Percentiles rank a stretch among this genome's conserved stretches.
Evolutionary conservation across 805 yeast species (phyloP).

Genomic region (Clavispora fructus): DNA sequence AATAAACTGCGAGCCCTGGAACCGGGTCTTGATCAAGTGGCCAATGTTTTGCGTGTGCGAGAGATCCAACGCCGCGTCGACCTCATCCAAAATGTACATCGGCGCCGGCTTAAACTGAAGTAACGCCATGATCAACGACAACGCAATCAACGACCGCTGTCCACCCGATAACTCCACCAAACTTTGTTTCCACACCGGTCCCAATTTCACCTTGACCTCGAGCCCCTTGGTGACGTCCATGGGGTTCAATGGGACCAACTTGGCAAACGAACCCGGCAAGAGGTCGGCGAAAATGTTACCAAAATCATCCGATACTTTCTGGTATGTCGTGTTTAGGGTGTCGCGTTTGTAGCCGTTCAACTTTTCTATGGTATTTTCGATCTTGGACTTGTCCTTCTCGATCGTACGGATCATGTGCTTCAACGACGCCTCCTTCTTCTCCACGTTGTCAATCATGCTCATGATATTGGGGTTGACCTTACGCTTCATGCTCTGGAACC

Average conservation of each 20-base stretch:
- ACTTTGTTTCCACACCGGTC: slow-evolving; percentile 93
- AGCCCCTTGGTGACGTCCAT: slow-evolving; percentile 84
- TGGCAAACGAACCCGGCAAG: slow-evolving; percentile 85
- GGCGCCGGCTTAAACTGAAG: slow-evolving; percentile 97
- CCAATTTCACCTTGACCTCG: slow-evolving; percentile 84
- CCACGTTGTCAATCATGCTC: slow-evolving; percentile 89
- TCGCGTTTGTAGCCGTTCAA: slow-evolving; percentile 81
- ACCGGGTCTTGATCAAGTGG: slow-evolving; percentile 88
- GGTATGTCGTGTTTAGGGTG: slow-evolving; percentile 78
- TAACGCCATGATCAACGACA: slow-evolving; percentile 86
- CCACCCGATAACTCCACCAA: slow-evolving; percentile 96
- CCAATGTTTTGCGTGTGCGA: slow-evolving; percentile 98
- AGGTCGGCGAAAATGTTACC: slow-evolving; percentile 86
- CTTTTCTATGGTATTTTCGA: slow-evolving; percentile 79
- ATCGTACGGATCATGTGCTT: slow-evolving; percentile 79
- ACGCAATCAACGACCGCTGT: slow-evolving; percentile 88
- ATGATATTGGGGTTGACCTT: slow-evolving; percentile 81
- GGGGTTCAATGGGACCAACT: slow-evolving; percentile 76
- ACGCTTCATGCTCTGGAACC: slow-evolving; percentile 65
- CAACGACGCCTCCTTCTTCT: slow-evolving; percentile 75
- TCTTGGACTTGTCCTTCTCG: slow-evolving; percentile 83
- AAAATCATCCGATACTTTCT: slow-evolving; percentile 81
- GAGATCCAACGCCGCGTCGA: slow-evolving; percentile 95
- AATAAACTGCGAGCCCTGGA: slow-evolving; percentile 93
- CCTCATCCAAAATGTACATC: slow-evolving; percentile 95